A percentile compares a stretch with the other conserved stretches of the same genome.
Conservation (phyloP, 768 basidiomycete species). For the Obba rivulosa region DNA sequence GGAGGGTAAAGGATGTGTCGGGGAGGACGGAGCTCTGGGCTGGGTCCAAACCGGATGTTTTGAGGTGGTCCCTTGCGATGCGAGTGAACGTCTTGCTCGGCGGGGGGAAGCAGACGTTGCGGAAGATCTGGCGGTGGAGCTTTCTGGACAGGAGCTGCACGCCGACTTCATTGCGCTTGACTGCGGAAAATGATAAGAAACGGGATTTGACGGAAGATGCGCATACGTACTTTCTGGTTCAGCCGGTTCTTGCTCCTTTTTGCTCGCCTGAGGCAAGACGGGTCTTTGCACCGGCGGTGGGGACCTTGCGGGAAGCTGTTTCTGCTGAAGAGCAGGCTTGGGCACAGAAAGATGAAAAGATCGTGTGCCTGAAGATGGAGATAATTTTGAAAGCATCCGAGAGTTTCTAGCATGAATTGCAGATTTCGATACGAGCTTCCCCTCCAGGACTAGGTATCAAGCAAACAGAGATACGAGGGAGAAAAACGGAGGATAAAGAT, state of each 20-base stretch:
- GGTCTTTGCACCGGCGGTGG: neutral
- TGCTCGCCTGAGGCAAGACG: neutral
- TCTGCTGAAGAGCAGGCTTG: constrained; percentile 4
- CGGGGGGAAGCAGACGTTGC: constrained; percentile 54
- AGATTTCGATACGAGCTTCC: no score
- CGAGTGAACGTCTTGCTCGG: constrained; percentile 59
- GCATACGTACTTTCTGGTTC: no score
- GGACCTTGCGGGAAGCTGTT: neutral
- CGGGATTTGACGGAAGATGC: neutral
- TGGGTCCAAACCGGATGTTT: constrained; percentile 76
- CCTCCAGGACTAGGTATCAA: no score
- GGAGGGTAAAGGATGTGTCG: constrained; percentile 74
- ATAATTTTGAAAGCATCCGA: constrained; percentile 3
- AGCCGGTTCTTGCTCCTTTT: neutral
- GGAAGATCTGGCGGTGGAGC: constrained; percentile 83
- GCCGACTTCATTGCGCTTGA: constrained; percentile 81
- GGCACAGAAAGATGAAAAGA: constrained; percentile 2
- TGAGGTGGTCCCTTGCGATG: constrained; percentile 77
- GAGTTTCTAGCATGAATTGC: neutral
- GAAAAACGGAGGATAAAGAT: no score
- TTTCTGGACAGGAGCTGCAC: constrained; percentile 84
- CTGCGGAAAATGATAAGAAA: constrained; percentile 24
- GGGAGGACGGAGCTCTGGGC: constrained; percentile 77
- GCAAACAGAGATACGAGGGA: no score
- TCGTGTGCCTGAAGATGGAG: neutral